Base-by-base conservation (phyloP, 345 rosid species). In the Citrus medica region DNA sequence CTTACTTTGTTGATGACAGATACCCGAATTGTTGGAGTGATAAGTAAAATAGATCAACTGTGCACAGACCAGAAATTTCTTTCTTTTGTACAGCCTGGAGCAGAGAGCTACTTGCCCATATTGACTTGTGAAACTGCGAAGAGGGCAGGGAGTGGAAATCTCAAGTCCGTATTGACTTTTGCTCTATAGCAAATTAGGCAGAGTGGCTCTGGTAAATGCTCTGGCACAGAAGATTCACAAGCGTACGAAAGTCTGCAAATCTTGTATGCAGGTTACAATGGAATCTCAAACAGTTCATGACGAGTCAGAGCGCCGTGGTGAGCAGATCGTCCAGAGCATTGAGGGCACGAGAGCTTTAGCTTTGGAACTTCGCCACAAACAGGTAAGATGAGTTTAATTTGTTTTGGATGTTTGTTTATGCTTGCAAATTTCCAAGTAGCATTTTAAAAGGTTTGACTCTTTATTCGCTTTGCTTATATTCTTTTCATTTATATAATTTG, bases 281-380 rank as follows among this genome's bases (percentile, higher is more conserved):
- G 28, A 95, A 91, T 91, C 96, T 74, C 98, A 92, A 87, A 82
- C 89, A 61, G 90, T 95, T 81, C 93, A 92, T 79, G 97, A 93
- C 62, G 97, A 95, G 82, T 79, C 91, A 81, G 93, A 89, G 10
- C 86, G 91, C 87, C 89, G 91, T 76, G 98, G 98, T 71, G 99
- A 92, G 80, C 93, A 87, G 76, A 88, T 92, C 91, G 99, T 93
- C 79, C 76, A 71, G 46, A 93, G 92, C 88, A 81, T 94, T 74
- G 99, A 93, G 86, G 98, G 98, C 48, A 93, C 98, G 75, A 90
- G 93, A 84, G 93, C 97, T 51, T 58, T 95, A 66, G 99, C 98
- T 69, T 87, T 95, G 87, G 93, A 93, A 83, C 96, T 95, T 56
- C 42, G 42, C 42, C 42, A 38, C 42, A 38, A 38, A 85, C 91